Conservation (phyloP, 2,329 filamentous ascomycete genomes). For the Arthrobotrys sphaeroides region DNA sequence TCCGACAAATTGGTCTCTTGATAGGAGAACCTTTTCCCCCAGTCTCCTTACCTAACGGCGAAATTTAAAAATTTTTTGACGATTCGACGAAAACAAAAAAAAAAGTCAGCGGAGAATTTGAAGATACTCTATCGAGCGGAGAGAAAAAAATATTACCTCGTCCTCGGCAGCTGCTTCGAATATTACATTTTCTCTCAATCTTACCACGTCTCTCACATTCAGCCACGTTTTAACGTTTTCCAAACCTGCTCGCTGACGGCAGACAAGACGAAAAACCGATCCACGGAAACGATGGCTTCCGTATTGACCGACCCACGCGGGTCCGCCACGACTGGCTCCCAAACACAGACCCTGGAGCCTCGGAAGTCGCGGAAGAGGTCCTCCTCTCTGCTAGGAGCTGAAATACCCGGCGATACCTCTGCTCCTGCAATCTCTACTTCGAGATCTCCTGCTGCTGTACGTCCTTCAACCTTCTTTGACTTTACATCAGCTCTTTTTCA, state of each 20-base stretch:
- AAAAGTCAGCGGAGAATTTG: background rate
- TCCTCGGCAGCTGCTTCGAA: background rate
- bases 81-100: no score
- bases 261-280: no score
- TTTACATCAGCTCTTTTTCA: background rate
- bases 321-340: slow-evolving; percentile 32
- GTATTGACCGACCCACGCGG: slow-evolving; percentile 40
- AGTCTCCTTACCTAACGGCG: slow-evolving; percentile 12
- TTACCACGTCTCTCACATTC: background rate
- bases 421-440: slow-evolving; percentile 57
- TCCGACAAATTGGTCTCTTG: slow-evolving; percentile 12
- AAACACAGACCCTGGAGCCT: slow-evolving; percentile 49
- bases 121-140: background rate
- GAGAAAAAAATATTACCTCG: background rate
- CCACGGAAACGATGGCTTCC: slow-evolving; percentile 34
- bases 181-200: no score
- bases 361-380: slow-evolving; percentile 53
- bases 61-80: background rate
- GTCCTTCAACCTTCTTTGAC: slow-evolving; percentile 5
- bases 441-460: slow-evolving; percentile 56
- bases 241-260: background rate
- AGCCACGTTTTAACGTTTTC: slow-evolving; percentile 41
- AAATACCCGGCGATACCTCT: slow-evolving; percentile 57
- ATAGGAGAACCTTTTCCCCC: slow-evolving; percentile 13
- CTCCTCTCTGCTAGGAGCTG: slow-evolving; percentile 55